phyloP scores from a whole-genome alignment of 208 protist genomes.

The Kentomonas sorsogonicus region DNA sequence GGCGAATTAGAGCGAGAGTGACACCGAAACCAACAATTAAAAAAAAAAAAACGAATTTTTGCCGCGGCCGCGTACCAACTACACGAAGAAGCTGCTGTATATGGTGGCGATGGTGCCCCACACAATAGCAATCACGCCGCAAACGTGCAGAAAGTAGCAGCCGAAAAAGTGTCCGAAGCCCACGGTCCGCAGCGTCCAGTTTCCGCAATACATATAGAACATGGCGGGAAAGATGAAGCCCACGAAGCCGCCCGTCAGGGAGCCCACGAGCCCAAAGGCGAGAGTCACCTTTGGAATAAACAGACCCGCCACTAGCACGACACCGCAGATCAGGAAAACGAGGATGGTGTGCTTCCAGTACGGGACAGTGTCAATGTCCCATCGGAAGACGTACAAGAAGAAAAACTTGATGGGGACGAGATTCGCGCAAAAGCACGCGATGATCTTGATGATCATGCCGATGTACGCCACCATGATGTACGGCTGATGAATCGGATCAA shows the following conservation, averaged over 20 bases:
- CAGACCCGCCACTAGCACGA: slow-evolving; percentile 66
- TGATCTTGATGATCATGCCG: slow-evolving; percentile 66
- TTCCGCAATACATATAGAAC: slow-evolving; percentile 76
- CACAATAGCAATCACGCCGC: slow-evolving; percentile 59
- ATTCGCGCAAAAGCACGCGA: slow-evolving; percentile 53
- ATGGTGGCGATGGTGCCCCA: slow-evolving; percentile 58
- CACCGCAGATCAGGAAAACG: slow-evolving; percentile 45
- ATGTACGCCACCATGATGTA: slow-evolving; percentile 69
- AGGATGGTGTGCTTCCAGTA: slow-evolving; percentile 49
- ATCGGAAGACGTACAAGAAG: slow-evolving; percentile 43
- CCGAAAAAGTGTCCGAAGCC: slow-evolving; percentile 34
- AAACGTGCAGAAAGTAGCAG: slow-evolving; percentile 40
- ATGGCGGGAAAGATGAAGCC: slow-evolving; percentile 82
- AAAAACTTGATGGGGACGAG: slow-evolving; percentile 55
- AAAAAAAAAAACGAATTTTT: too few species aligned
- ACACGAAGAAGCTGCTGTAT: slow-evolving; percentile 26
- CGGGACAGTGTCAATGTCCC: slow-evolving; percentile 41
- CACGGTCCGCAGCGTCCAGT: slow-evolving; percentile 45
- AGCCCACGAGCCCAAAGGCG: slow-evolving; percentile 76
- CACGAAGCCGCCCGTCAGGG: slow-evolving; percentile 67
- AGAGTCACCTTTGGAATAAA: slow-evolving; percentile 66
- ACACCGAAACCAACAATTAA: too few species aligned
- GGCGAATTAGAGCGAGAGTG: too few species aligned
- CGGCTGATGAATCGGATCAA: slow-evolving; percentile 44
- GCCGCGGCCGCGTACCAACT: too few species aligned